These are phyloP conservation scores for Magnolia officinalis DNA, from an alignment of 164 flowering plant genomes.

Conservation along the genomic window DNA sequence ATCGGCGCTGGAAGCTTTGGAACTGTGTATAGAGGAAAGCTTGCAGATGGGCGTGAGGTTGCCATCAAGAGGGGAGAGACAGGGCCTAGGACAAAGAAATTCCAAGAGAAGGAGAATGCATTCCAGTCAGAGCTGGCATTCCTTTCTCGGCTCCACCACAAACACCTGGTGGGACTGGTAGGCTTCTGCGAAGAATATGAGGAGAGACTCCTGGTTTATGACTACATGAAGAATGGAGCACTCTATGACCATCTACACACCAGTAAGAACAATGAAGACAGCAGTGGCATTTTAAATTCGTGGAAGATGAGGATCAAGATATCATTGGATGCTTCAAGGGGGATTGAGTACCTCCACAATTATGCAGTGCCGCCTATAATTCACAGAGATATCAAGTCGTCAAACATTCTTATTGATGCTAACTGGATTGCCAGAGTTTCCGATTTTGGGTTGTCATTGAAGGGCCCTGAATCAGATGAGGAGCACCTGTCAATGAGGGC, in stretches of 20 bases:
- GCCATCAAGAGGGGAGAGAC: constrained; percentile 91
- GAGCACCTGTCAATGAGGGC: constrained; percentile 59
- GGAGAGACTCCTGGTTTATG: constrained; percentile 87
- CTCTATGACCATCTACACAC: constrained; percentile 80
- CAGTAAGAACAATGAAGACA: constrained; percentile 42
- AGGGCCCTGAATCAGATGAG: constrained; percentile 57
- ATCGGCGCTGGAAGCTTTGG: constrained; percentile 95
- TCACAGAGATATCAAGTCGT: constrained; percentile 92
- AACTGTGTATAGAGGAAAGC: constrained; percentile 67
- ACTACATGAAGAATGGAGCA: constrained; percentile 91
- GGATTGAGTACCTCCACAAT: constrained; percentile 90
- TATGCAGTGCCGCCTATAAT: constrained; percentile 96
- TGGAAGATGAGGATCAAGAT: constrained; percentile 90
- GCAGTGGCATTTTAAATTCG: constrained; percentile 51
- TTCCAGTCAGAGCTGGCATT: constrained; percentile 85
- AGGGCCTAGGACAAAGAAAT: constrained; percentile 37
- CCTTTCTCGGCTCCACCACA: constrained; percentile 87
- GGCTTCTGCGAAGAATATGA: constrained; percentile 88
- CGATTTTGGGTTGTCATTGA: constrained; percentile 85
- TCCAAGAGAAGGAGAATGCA: constrained; percentile 87
- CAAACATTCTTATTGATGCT: constrained; percentile 80
- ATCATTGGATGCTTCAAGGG: constrained; percentile 79
- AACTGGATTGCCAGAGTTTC: constrained; percentile 87
- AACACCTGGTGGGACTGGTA: constrained; percentile 81
- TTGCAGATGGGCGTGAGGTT: constrained; percentile 71